Conservation (phyloP, 1,284 basidiomycete species). For the Rhodotorula sp. region DNA sequence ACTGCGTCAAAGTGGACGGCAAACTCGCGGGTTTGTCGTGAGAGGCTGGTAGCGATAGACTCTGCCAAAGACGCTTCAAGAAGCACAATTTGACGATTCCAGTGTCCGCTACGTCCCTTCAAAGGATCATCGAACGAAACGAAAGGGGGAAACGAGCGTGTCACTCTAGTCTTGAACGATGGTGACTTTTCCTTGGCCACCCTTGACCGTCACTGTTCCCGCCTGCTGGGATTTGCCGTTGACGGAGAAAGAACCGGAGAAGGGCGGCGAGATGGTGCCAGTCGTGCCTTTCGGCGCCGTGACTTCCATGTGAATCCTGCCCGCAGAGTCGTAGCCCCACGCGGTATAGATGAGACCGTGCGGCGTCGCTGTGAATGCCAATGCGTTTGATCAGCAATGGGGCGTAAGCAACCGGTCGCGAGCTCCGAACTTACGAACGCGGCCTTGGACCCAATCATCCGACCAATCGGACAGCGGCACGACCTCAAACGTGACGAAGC, state of each 20-base stretch:
- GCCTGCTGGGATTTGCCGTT: neutral
- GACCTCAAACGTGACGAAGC: constrained; percentile 6
- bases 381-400: neutral
- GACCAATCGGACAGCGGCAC: constrained; percentile 4
- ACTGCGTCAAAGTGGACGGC: constrained; percentile 22
- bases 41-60: neutral
- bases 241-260: constrained; percentile 3
- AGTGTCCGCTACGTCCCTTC: too few species aligned
- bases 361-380: neutral
- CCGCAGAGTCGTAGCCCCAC: constrained; percentile 2
- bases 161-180: neutral
- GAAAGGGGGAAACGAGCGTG: neutral
- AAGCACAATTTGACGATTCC: too few species aligned
- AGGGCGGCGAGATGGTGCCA: constrained; percentile 1
- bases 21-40: constrained; percentile 36
- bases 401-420: too few species aligned
- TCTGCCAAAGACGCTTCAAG: too few species aligned
- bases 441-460: neutral
- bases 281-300: constrained; percentile 16
- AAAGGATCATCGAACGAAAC: neutral
- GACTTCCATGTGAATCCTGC: constrained; percentile 5
- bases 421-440: neutral
- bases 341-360: constrained; percentile 3
- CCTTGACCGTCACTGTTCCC: constrained; percentile 1
- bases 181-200: neutral